Evolutionary conservation across 768 basidiomycete genomes (phyloP), one percentile per base, ranked within the genome.

Genomic region (Lyophyllum shimeji): DNA sequence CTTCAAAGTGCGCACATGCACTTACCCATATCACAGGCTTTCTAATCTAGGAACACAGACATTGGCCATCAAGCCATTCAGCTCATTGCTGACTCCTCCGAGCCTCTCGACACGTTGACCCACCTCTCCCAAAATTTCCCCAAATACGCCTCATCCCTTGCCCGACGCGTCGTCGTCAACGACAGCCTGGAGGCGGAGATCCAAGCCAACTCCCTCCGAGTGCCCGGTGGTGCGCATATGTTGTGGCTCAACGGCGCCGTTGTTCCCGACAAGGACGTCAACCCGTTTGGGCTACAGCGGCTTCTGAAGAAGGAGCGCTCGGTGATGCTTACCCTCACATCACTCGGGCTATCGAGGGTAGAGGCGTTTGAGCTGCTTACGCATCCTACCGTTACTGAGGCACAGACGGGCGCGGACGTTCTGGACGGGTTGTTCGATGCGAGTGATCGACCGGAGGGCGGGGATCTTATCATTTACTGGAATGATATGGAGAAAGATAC

Each of bases 401-500:
- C 82, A 1, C 81, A 85, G 55, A 73, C 73, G n/a, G 78, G 75
- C 37, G 72, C 70, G 13, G 80, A 72, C 18, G 74, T 78, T 4
- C 62, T 83, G 50, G 88, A 90, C 52, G 91, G 87, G 0, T 61
- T 97, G n/a, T 88, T 96, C 55, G 97, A 98, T 69, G 89, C 94
- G 1, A 93, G 90, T 55, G 96, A 99, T 70, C 76, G 91, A 17
- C 64, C 67, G 2, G 97, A 99, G 67, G 92, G 82, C 1, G 93
- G 87, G 0, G 78, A 73, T 33, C 78, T 89, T 3, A 79, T 95
- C 37, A 66, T 86, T 0, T 98, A 91, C 84, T 90, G 89, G 87
- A 99, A 98, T 69, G 87, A 99, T 65, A 71, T 98, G 18, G 88
- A 92, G 73, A 89, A 83, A 59, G 97, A 98, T 69, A 76, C 72